Evolutionary conservation across 2,329 filamentous ascomycete genomes (phyloP).

Genomic region (Beauveria bassiana): DNA sequence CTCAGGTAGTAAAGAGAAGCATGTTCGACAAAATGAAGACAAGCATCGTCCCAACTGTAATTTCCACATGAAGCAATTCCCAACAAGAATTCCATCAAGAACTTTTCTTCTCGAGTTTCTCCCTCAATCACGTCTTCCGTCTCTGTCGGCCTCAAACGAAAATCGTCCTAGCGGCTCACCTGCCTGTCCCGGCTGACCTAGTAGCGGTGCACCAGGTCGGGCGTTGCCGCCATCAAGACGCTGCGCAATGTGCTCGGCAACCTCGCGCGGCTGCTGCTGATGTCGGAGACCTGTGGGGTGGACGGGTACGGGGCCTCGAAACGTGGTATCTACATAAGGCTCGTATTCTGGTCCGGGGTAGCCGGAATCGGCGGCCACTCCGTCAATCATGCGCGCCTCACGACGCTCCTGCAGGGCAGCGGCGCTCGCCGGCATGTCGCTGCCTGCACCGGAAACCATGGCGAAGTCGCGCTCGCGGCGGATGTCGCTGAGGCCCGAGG

Average conservation of each 20-base stretch:
- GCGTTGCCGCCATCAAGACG: conserved; percentile 45
- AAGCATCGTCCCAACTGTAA: neutral
- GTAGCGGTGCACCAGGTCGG: conserved; percentile 26
- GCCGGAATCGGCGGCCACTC: conserved; percentile 51
- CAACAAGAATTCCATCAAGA: neutral
- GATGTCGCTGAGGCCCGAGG: conserved; percentile 41
- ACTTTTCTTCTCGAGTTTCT: neutral
- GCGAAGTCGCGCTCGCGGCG: conserved; percentile 21
- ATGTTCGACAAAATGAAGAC: neutral
- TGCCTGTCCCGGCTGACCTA: conserved; percentile 34
- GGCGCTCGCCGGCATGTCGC: conserved; percentile 37
- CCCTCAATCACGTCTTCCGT: conserved; percentile 24
- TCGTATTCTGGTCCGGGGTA: conserved; percentile 43
- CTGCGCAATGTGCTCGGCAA: conserved; percentile 57
- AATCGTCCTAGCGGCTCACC: conserved; percentile 47
- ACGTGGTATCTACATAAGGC: conserved; percentile 57
- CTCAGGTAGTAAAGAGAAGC: neutral
- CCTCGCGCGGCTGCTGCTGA: conserved; percentile 33
- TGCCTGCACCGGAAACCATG: conserved; percentile 19
- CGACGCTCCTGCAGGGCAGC: conserved; percentile 43
- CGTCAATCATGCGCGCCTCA: conserved; percentile 60
- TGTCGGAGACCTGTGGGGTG: conserved; percentile 12
- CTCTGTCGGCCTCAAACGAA: conserved; percentile 43
- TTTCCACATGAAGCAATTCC: neutral
- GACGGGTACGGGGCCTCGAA: conserved; percentile 46